phyloP scores from a whole-genome alignment of 305 asterid species.

The Stenogyne calaminthoides region DNA sequence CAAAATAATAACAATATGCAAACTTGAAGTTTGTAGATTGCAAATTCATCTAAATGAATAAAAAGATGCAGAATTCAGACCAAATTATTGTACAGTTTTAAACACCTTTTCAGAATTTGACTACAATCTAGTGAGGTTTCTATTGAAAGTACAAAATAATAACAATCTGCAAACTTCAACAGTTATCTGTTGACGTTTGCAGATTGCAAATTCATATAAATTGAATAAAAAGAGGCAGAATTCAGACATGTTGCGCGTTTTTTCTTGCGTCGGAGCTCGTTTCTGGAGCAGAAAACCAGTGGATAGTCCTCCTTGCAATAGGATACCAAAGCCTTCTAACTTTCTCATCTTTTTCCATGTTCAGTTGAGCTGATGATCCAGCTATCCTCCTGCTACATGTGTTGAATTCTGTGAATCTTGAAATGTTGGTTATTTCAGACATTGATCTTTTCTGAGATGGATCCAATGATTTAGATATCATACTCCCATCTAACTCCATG shows the following conservation, averaged over 20 bases:
- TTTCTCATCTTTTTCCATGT: constrained; percentile 29
- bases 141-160: neutral
- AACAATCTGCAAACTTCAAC: neutral
- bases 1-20: neutral
- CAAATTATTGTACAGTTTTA: neutral
- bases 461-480: constrained; percentile 32
- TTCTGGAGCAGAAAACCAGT: constrained; percentile 34
- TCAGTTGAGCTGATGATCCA: neutral
- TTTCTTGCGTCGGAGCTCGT: constrained; percentile 21
- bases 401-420: constrained; percentile 52
- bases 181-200: neutral
- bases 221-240: neutral
- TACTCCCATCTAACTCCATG: constrained; percentile 24
- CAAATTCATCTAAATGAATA: neutral
- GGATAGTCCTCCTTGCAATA: constrained; percentile 46
- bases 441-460: constrained; percentile 56
- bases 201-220: neutral
- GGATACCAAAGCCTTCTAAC: constrained; percentile 42
- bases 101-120: neutral
- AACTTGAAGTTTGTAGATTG: neutral
- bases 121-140: neutral
- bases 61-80: neutral
- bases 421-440: constrained; percentile 66
- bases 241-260: constrained; percentile 27
- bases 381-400: constrained; percentile 21